Base-by-base conservation (phyloP, 305 asterid species). In the Fraxinus albicans region DNA sequence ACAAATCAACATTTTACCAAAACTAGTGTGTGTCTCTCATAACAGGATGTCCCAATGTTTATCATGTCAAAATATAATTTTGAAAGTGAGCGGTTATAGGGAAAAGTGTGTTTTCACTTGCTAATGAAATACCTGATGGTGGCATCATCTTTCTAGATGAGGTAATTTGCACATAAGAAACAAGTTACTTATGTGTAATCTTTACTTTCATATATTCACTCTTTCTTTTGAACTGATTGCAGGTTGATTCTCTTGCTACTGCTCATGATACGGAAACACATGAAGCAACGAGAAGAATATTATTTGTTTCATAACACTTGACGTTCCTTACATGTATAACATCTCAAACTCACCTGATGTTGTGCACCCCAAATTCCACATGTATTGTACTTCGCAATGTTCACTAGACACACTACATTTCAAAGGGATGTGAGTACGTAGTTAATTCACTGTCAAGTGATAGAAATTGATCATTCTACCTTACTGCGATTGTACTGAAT, bases 191-290 rank as follows among this genome's bases (percentile, higher is more conserved):
- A 63, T 82, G 53, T 78, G 44, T 79, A 60, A 40, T 73, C 53
- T 75, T 67, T 73, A 1, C 2, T 34, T 15, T 53, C n/a, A 9
- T 73, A 9, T 81, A 19, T 40, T 81, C 69, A 35, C 65, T 42
- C 19, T 29, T 35, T 15, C 23, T 21, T 8, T 7, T 69, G 78
- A 63, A 70, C 63, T 31, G 72, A 17, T 85, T 70, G 70, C 91
- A 96, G 99, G 94, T 96, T 81, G 99, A 96, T 88, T 91, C 99
- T 33, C 92, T 94, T 86, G 99, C 98, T 81, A 89, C 94, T 82
- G 90, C 97, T 76, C 97, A 98, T 81, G 99, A 96, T 86, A 90
- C 91, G 78, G 99, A 94, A 88, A 92, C 90, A 55, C 99, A 96
- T 84, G 99, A 96, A 90, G 99, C 98, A 73, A 94, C 99, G 13